Conservation (phyloP, 768 basidiomycete genomes). For the Clathrus columnatus region DNA sequence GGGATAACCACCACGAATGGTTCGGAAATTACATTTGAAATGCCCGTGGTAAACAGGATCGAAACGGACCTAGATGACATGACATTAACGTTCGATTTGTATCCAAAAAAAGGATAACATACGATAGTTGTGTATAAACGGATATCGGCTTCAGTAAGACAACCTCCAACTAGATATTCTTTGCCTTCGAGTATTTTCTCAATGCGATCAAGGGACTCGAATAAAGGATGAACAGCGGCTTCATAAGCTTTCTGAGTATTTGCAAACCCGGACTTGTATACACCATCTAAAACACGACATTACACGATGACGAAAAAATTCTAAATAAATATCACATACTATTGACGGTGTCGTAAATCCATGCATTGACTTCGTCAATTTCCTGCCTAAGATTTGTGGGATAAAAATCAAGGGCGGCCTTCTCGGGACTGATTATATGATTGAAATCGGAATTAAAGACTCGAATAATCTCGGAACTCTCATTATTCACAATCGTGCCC, state of each 20-base stretch:
- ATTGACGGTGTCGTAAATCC: conserved; percentile 81
- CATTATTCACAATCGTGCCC: conserved; percentile 89
- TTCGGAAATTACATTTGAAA: conserved; percentile 90
- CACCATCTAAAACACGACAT: conserved; percentile 45
- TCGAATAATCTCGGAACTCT: conserved; percentile 90
- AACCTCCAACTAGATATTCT: conserved; percentile 76
- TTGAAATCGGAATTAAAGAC: conserved; percentile 87
- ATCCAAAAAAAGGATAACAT: conserved; percentile 20
- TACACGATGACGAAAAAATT: background rate
- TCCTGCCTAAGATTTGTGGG: conserved; percentile 60
- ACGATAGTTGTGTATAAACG: conserved; percentile 93
- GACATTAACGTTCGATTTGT: background rate
- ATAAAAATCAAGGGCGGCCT: conserved; percentile 60
- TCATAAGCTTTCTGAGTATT: conserved; percentile 74
- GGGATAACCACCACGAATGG: conserved; percentile 82
- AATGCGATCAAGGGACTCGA: conserved; percentile 69
- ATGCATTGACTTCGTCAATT: conserved; percentile 80
- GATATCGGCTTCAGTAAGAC: conserved; percentile 75
- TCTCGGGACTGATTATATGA: conserved; percentile 53
- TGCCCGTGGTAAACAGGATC: conserved; percentile 85
- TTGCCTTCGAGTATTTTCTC: conserved; percentile 72
- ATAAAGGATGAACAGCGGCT: conserved; percentile 62
- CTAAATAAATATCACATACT: too few relatives aligned
- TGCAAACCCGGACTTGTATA: conserved; percentile 88
- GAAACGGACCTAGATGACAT: conserved; percentile 59